Evolutionary conservation across 2,329 filamentous ascomycete species (phyloP).

Genomic region (Hypoxylon sp.): DNA sequence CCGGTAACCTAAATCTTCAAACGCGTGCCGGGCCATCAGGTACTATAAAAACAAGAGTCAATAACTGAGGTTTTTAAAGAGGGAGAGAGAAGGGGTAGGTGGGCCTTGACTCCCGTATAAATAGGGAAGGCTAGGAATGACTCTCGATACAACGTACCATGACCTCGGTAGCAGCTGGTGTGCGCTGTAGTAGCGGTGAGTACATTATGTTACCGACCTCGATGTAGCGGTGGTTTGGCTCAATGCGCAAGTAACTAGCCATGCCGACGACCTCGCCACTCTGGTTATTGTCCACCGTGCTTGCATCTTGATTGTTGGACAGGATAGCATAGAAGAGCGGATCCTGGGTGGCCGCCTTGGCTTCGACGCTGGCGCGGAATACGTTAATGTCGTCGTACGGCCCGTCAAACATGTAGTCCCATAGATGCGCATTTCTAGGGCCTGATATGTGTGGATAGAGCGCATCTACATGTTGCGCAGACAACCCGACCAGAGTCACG

Average conservation of each 20-base stretch:
- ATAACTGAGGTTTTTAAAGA: background rate
- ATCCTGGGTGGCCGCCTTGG: conserved; percentile 40
- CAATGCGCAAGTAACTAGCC: conserved; percentile 60
- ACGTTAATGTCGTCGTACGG: conserved; percentile 44
- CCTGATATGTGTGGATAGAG: conserved; percentile 48
- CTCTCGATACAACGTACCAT: conserved; percentile 49
- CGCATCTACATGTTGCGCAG: conserved; percentile 40
- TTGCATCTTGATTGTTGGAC: conserved; percentile 20
- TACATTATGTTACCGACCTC: conserved; percentile 73
- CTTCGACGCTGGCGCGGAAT: conserved; percentile 43
- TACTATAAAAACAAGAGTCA: conserved; percentile 53
- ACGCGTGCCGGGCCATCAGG: conserved; percentile 67
- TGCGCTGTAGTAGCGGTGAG: conserved; percentile 65
- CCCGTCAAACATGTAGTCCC: conserved; percentile 50
- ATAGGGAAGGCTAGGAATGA: background rate
- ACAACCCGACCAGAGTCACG: conserved; percentile 45
- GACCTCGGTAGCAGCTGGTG: conserved; percentile 69
- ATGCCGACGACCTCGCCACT: conserved; percentile 46
- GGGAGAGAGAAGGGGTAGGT: too few relatives aligned
- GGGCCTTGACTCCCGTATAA: too few relatives aligned
- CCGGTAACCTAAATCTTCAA: conserved; percentile 68
- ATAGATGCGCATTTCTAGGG: conserved; percentile 46
- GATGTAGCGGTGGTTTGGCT: conserved; percentile 63
- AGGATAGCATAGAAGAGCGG: conserved; percentile 51
- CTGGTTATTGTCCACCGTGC: conserved; percentile 16